Evolutionary conservation across 2,329 filamentous ascomycete genomes (phyloP).

Genomic region (Fusarium brevicatenulatum): DNA sequence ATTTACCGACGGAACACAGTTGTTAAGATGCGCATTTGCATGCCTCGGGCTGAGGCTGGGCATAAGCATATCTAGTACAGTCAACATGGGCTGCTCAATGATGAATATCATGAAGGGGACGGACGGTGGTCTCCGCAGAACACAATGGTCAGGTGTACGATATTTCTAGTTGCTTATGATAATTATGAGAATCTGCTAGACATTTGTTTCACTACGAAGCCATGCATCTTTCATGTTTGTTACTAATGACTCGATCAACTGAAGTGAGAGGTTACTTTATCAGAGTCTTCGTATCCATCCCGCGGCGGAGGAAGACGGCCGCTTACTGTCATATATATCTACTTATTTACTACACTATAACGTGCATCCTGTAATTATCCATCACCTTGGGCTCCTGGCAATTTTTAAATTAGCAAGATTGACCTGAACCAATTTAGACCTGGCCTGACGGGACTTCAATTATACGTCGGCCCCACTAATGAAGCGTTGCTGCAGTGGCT

Average conservation of each 20-base stretch:
- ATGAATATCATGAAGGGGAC: slow-evolving; percentile 5
- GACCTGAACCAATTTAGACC: background rate
- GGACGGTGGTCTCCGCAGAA: background rate
- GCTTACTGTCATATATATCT: background rate
- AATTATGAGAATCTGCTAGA: background rate
- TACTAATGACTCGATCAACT: background rate
- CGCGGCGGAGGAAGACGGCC: background rate
- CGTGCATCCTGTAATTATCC: background rate
- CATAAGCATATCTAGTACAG: slow-evolving; percentile 12
- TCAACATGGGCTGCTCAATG: background rate
- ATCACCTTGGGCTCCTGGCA: background rate
- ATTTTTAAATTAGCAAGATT: background rate
- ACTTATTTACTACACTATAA: background rate
- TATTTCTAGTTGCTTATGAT: slow-evolving; percentile 5
- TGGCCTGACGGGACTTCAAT: background rate
- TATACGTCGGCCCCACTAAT: background rate
- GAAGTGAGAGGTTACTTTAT: background rate
- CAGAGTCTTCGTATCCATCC: background rate
- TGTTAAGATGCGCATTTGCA: slow-evolving; percentile 3
- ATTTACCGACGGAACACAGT: slow-evolving; percentile 20
- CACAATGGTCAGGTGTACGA: background rate
- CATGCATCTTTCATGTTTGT: background rate
- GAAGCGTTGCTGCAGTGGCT: background rate
- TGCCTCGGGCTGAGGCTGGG: slow-evolving; percentile 8
- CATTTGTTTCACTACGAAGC: background rate